These are phyloP conservation scores for Coleophoma eucalyptorum DNA, from an alignment of 2,329 filamentous ascomycete species.

Conservation along the genomic window DNA sequence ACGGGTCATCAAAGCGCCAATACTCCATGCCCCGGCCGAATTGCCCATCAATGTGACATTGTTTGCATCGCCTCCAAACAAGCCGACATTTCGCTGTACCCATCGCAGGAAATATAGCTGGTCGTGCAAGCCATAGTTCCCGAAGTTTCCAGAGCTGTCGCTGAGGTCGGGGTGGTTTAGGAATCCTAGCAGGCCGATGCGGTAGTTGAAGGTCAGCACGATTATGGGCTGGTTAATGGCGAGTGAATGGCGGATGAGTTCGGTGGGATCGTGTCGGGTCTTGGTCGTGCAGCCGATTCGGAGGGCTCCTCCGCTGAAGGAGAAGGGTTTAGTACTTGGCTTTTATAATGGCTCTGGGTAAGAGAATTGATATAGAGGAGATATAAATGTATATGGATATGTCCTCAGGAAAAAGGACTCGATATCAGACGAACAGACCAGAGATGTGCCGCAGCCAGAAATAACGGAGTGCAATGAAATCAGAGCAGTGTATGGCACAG, in stretches of 20 bases:
- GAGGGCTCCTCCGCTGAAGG: not conserved
- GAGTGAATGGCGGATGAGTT: not conserved
- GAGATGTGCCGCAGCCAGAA: not conserved
- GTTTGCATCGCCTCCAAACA: constrained; percentile 47
- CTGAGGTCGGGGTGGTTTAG: not conserved
- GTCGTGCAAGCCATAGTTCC: constrained; percentile 51
- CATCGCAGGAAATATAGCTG: constrained; percentile 48
- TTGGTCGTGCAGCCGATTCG: not conserved
- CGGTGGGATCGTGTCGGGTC: not conserved
- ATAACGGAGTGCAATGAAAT: too few relatives aligned
- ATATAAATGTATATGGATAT: too few relatives aligned
- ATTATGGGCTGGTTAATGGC: not conserved
- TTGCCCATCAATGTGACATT: constrained; percentile 51
- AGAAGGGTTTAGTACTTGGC: too few relatives aligned
- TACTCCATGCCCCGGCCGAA: constrained; percentile 40
- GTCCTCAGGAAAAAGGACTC: not conserved
- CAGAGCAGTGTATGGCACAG: too few relatives aligned
- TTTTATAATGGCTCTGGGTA: too few relatives aligned
- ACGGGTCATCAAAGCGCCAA: not conserved
- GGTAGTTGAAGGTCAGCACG: constrained; percentile 40
- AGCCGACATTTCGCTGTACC: constrained; percentile 45
- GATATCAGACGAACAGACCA: not conserved
- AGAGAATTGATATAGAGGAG: too few relatives aligned
- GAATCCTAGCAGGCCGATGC: constrained; percentile 21
- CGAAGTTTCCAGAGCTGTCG: constrained; percentile 30